Base-by-base conservation (phyloP, 495 filamentous ascomycete species). In the Zalerion maritima region DNA sequence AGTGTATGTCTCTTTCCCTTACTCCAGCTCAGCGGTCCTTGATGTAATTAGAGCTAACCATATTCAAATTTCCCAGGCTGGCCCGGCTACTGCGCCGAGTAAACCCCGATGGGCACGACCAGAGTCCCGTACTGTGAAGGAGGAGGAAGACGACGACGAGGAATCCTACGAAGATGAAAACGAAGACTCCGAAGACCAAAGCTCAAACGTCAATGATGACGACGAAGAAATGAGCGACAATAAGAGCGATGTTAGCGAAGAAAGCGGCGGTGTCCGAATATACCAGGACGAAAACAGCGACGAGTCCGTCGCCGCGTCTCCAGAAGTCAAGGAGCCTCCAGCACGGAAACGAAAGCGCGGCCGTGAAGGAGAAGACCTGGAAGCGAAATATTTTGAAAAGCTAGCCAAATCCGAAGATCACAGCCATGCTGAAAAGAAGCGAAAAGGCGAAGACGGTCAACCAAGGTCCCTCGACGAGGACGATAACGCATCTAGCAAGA, bases 311-410 rank as follows among this genome's bases (percentile, higher is more conserved):
- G 13, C 35, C 20, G 25, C 11, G 31, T 11, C 38, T 17, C 24
- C 58, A 40, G 47, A 56, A 28, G 44, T 38, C 6, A 50, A 46
- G 23, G n/a, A n/a, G n/a, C n/a, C n/a, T n/a, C 52, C 60, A 24
- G 71, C 67, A 31, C 66, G 73, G 26, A 94, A 94, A 45, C 73
- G 87, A 36, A 93, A 89, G 55, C 67, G 79, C 24, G 68, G 61
- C 31, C 53, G 67, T 17, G 67, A 69, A 7, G 67, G 75, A 16
- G 82, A 85, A 28, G 74, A 89, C 33, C 49, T 97, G 1, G 89
- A 94, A 47, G 74, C 67, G 16, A 64, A 62, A 15, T 94, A 97
- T 42, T 71, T 94, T 62, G 66, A 70, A 31, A 74, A 75, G 32
- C 50, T 97, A 54, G 57, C 57, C 23, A 54, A 64, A 46, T 62